Evolutionary conservation across 441 rosid species (phyloP).

Genomic region (Hypseocharis bilobata): DNA sequence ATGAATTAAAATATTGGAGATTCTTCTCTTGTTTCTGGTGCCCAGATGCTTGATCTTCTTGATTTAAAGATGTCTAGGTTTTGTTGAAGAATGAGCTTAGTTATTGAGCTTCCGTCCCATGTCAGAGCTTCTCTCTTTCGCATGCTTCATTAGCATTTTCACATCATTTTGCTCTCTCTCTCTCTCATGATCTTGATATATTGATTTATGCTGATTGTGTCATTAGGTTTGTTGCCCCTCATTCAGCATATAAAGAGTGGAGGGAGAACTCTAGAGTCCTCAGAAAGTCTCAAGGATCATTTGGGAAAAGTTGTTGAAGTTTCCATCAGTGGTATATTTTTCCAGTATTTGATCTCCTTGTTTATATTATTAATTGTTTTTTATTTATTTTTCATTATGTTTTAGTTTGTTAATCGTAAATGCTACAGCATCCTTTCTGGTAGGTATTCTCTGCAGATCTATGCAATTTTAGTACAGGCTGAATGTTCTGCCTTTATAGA

Average conservation of each 20-base stretch:
- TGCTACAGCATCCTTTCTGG: too few relatives aligned
- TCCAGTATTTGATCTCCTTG: constrained; percentile 10
- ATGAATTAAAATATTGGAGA: too few relatives aligned
- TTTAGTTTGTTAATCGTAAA: too few relatives aligned
- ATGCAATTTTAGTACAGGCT: too few relatives aligned
- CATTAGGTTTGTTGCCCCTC: constrained; percentile 80
- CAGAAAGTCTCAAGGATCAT: constrained; percentile 37
- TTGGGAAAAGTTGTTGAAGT: constrained; percentile 51
- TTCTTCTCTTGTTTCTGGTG: constrained; percentile 1
- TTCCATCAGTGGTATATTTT: constrained; percentile 45
- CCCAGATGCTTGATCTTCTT: background rate
- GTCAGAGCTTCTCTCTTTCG: constrained; percentile 6
- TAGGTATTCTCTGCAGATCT: too few relatives aligned
- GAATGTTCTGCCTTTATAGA: too few relatives aligned
- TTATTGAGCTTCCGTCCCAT: background rate
- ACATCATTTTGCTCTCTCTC: background rate
- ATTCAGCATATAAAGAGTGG: constrained; percentile 53
- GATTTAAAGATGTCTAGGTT: background rate
- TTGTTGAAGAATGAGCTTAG: background rate
- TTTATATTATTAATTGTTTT: background rate
- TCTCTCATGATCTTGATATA: background rate
- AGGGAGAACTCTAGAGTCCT: constrained; percentile 49
- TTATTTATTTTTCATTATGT: background rate
- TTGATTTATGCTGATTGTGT: constrained; percentile 13
- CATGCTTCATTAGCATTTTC: constrained; percentile 7